phyloP scores from a whole-genome alignment of 805 yeast genomes.

The Suhomyces vadensis region DNA sequence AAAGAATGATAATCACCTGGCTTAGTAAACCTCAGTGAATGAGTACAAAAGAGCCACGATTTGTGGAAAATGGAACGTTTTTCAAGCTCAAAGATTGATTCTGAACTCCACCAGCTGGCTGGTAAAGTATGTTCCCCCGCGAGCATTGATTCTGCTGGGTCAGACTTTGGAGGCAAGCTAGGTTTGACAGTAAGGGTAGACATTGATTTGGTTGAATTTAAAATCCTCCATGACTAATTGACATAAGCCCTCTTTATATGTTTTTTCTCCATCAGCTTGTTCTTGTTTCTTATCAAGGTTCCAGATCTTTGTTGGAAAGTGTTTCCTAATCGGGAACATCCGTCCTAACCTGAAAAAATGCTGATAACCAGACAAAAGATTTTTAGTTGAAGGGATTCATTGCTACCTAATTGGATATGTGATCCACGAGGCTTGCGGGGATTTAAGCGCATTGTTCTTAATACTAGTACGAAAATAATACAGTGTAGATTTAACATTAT shows the following conservation, averaged over 20 bases:
- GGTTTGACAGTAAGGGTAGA: slow-evolving; percentile 12
- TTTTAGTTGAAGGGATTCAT: neutral
- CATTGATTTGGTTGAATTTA: slow-evolving; percentile 10
- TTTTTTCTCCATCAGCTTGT: neutral
- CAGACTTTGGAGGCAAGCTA: slow-evolving; percentile 23
- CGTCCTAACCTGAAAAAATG: neutral
- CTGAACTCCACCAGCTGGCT: slow-evolving; percentile 67
- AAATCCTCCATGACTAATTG: neutral
- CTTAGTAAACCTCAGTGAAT: slow-evolving; percentile 52
- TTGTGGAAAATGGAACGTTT: slow-evolving; percentile 57
- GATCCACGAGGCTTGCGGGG: no score
- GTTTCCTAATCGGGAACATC: neutral
- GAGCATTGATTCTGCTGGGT: slow-evolving; percentile 16
- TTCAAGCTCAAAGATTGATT: slow-evolving; percentile 57
- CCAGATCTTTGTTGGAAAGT: no score
- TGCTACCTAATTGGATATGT: neutral
- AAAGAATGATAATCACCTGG: slow-evolving; percentile 59
- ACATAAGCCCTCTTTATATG: neutral
- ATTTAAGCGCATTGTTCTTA: no score
- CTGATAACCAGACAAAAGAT: neutral
- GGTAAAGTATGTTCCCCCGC: slow-evolving; percentile 52
- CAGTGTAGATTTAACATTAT: neutral
- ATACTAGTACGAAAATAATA: no score
- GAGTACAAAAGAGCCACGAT: slow-evolving; percentile 57
- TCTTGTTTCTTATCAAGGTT: no score